phyloP scores from a whole-genome alignment of 2,329 filamentous ascomycete genomes.

The Sporothrix globosa region DNA sequence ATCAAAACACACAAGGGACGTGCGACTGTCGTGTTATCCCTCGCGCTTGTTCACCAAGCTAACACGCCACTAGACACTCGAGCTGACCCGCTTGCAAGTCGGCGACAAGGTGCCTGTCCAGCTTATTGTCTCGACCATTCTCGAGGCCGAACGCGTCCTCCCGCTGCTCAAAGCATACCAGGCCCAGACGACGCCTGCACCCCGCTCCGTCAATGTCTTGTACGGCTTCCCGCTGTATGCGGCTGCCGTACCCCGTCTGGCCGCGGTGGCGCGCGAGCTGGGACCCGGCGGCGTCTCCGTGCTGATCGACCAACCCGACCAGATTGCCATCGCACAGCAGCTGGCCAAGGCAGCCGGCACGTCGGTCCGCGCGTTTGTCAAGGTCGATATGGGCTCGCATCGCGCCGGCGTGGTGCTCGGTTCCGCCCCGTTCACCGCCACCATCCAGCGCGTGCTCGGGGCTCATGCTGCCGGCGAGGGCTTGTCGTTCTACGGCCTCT shows the following conservation, averaged over 20 bases:
- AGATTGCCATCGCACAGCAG: slow-evolving; percentile 52
- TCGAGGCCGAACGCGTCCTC: slow-evolving; percentile 69
- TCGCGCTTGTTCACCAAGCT: neutral
- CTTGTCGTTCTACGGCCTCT: slow-evolving; percentile 63
- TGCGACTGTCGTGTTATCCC: too few species aligned
- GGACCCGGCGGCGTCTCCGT: slow-evolving; percentile 62
- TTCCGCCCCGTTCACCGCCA: slow-evolving; percentile 49
- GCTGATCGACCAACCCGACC: slow-evolving; percentile 69
- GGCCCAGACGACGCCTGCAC: slow-evolving; percentile 49
- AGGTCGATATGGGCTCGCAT: slow-evolving; percentile 73
- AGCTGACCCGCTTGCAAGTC: slow-evolving; percentile 37
- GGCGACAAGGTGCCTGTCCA: slow-evolving; percentile 50
- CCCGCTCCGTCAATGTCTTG: slow-evolving; percentile 65
- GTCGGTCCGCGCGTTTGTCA: slow-evolving; percentile 64
- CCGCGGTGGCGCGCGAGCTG: slow-evolving; percentile 58
- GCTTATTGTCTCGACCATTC: slow-evolving; percentile 73
- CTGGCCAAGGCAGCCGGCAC: slow-evolving; percentile 36
- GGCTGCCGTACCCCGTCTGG: slow-evolving; percentile 63
- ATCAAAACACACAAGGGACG: slow-evolving; percentile 80
- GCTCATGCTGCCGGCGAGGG: slow-evolving; percentile 40
- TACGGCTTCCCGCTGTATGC: slow-evolving; percentile 72
- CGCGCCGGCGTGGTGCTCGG: slow-evolving; percentile 67
- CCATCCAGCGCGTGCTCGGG: slow-evolving; percentile 54
- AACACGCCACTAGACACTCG: slow-evolving; percentile 36
- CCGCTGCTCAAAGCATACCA: slow-evolving; percentile 64